Evolutionary conservation across 495 filamentous ascomycete species (phyloP).

Genomic region (Penicillium coprophilum): DNA sequence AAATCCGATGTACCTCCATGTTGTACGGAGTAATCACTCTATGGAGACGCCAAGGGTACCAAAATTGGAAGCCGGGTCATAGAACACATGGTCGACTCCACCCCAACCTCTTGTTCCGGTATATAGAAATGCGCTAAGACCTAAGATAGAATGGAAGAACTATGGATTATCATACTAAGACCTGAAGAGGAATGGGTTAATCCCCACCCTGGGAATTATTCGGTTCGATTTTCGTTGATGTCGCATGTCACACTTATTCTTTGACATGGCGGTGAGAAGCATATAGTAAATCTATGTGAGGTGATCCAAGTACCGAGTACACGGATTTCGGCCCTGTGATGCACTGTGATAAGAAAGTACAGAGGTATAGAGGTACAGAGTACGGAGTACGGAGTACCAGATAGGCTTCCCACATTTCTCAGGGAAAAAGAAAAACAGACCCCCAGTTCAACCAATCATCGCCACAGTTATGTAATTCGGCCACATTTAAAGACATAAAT

Average conservation of each 20-base stretch:
- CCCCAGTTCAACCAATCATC: constrained; percentile 16
- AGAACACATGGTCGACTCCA: constrained; percentile 31
- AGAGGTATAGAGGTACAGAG: too few relatives aligned
- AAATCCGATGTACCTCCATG: constrained; percentile 4
- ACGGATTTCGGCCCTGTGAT: too few relatives aligned
- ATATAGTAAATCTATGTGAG: not conserved
- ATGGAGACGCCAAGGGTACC: constrained; percentile 1
- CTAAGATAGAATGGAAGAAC: constrained; percentile 26
- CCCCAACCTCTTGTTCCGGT: constrained; percentile 16
- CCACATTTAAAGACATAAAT: not conserved
- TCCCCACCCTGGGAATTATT: constrained; percentile 19
- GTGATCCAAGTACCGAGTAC: too few relatives aligned
- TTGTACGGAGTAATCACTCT: constrained; percentile 2
- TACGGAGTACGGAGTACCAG: not conserved
- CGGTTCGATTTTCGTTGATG: constrained; percentile 6
- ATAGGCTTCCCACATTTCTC: not conserved
- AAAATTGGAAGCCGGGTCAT: constrained; percentile 18
- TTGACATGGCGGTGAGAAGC: constrained; percentile 1
- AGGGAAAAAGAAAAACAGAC: constrained; percentile 11
- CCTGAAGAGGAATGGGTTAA: constrained; percentile 14
- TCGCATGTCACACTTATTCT: constrained; percentile 9
- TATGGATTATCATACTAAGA: constrained; percentile 8
- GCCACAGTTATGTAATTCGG: not conserved
- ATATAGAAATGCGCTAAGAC: constrained; percentile 21
- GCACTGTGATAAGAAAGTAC: too few relatives aligned